A percentile compares a stretch with the other conserved stretches of the same genome.
These are phyloP conservation scores for Aristolochia californica DNA, from an alignment of 164 flowering plant genomes.

Conservation along the genomic window DNA sequence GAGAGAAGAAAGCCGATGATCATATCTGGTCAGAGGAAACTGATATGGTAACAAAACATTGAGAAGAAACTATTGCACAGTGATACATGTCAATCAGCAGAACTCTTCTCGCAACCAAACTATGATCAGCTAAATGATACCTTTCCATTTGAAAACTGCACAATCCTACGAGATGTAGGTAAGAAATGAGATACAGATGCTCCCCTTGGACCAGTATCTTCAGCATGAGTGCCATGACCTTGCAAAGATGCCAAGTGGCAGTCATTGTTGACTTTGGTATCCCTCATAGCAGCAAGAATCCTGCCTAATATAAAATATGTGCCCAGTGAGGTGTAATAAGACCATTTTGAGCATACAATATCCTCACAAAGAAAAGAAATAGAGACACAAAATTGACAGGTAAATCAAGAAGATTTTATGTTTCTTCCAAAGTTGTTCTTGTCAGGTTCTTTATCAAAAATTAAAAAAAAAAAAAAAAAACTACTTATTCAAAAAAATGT, in stretches of 20 bases:
- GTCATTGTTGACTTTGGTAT: constrained; percentile 19
- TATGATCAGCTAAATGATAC: constrained; percentile 18
- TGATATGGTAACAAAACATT: too few relatives aligned
- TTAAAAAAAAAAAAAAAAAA: too few relatives aligned
- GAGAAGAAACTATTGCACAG: too few relatives aligned
- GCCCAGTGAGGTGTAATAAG: too few relatives aligned
- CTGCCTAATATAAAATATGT: constrained; percentile 39
- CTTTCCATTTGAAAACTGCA: constrained; percentile 84
- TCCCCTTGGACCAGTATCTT: constrained; percentile 16
- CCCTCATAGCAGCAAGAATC: constrained; percentile 47
- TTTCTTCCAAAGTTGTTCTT: too few relatives aligned
- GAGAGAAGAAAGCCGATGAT: too few relatives aligned
- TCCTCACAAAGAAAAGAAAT: too few relatives aligned
- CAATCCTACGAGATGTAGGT: constrained; percentile 73
- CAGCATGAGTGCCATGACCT: constrained; percentile 12
- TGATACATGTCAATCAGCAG: not conserved
- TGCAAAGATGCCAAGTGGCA: constrained; percentile 9
- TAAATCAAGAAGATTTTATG: too few relatives aligned
- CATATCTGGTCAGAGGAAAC: not conserved
- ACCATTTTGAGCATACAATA: too few relatives aligned
- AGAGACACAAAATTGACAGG: too few relatives aligned
- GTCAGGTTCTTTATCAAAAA: too few relatives aligned
- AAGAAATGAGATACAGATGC: constrained; percentile 53
- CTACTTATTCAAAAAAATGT: too few relatives aligned
- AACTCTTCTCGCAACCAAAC: not conserved